Evolutionary conservation across 345 rosid genomes (phyloP).

Genomic region (Dimocarpus longan): DNA sequence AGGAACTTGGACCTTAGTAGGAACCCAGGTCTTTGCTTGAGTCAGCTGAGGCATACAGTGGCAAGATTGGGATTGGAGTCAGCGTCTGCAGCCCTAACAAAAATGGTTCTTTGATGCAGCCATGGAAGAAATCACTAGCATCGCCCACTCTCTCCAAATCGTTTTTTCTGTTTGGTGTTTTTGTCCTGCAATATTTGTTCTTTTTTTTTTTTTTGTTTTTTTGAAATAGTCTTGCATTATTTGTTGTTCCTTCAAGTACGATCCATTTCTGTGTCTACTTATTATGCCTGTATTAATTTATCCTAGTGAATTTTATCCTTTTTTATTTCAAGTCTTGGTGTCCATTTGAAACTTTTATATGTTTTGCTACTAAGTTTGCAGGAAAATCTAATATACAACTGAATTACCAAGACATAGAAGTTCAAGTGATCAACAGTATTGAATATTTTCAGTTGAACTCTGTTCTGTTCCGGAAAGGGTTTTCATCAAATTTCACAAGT

Average conservation of each 20-base stretch:
- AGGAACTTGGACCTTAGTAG: conserved; percentile 82
- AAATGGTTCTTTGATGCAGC: conserved; percentile 40
- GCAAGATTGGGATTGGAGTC: conserved; percentile 72
- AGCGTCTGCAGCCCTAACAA: conserved; percentile 51
- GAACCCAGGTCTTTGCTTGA: conserved; percentile 79
- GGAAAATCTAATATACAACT: background rate
- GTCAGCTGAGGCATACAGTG: conserved; percentile 55
- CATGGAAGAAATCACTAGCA: conserved; percentile 51
- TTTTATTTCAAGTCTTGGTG: background rate
- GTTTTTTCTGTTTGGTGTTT: conserved; percentile 34
- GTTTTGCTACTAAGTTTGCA: conserved; percentile 3
- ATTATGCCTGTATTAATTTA: too few species aligned
- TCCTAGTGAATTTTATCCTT: background rate
- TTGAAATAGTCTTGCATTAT: too few species aligned
- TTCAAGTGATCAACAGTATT: conserved; percentile 1
- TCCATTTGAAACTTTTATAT: background rate
- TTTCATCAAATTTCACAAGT: too few species aligned
- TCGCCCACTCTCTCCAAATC: conserved; percentile 25
- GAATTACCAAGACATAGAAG: background rate
- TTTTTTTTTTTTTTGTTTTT: too few species aligned
- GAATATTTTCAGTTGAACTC: too few species aligned
- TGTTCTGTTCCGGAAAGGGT: conserved; percentile 10
- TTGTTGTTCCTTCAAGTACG: conserved; percentile 30
- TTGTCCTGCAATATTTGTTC: too few species aligned
- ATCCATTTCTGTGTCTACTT: background rate